Evolutionary conservation across 352 stramenopile species (phyloP), one percentile per base, ranked within the genome.

Genomic region (Pythium insidiosum): DNA sequence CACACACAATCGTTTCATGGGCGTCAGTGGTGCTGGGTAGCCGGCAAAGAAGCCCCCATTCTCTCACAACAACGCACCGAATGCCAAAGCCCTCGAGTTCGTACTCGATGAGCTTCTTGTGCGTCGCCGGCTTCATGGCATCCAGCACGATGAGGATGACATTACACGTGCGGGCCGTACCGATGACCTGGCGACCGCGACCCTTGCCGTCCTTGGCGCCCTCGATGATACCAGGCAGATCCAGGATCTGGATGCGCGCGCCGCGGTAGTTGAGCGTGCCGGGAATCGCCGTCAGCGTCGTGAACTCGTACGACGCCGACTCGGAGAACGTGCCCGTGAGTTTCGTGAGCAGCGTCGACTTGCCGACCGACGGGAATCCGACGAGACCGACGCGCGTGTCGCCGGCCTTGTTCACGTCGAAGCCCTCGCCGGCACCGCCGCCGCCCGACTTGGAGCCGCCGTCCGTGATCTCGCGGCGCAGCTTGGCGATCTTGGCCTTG

Each of bases 41-140:
- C n/a, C n/a, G n/a, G n/a, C 15, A 48, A 34, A 13, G 29, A 18
- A n/a, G 31, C 15, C 16, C 21, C 19, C 22, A 10, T 26, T 5
- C 2, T 16, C 12, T n/a, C 22, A 38, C 25, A 3, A 54, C 24
- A 23, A 38, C 51, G 16, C 38, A 75, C 34, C 96, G 84, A 48
- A 99, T 99, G 39, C 96, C 96, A 66, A 99, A 98, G 39, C 86
- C 95, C 53, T 98, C 93, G 20, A 99, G 78, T 74, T 99, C 97
- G 52, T 91, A 77, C 75, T 99, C 96, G 51, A 99, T 98, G 38
- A 99, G 86, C 54, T 98, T 96, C 72, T 98, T 99, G 76, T 99
- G 96, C 7, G 91, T 98, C 28, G 97, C 84, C 13, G 92, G 92
- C 71, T 99, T 99, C 62, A 83, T 90, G 22, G 88, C 77, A 58